Percentiles rank a stretch among this genome's conserved stretches.
Conservation (phyloP, 768 basidiomycete genomes). For the Pholiota conissans region DNA sequence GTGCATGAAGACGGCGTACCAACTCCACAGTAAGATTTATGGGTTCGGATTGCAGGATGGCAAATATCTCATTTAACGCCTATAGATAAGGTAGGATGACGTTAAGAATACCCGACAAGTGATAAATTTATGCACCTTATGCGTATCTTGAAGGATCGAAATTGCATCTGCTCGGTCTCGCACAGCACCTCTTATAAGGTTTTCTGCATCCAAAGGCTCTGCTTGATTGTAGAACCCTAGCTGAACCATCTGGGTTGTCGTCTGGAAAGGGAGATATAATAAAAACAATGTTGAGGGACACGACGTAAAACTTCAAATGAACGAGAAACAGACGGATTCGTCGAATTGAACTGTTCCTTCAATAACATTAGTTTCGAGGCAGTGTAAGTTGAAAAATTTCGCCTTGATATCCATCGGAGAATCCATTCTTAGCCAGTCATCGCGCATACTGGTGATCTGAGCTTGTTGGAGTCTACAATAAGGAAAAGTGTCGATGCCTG, state of each 20-base stretch:
- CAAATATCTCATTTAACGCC: slow-evolving; percentile 14
- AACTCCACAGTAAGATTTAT: slow-evolving; percentile 12
- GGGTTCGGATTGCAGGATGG: not conserved
- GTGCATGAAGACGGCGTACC: slow-evolving; percentile 7
- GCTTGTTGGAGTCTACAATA: slow-evolving; percentile 12
- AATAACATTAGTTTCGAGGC: slow-evolving; percentile 17
- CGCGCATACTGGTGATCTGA: slow-evolving; percentile 2
- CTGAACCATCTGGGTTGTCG: too few relatives aligned
- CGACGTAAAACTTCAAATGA: too few relatives aligned
- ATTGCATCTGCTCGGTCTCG: slow-evolving; percentile 9
- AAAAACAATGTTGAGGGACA: too few relatives aligned
- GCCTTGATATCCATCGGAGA: not conserved
- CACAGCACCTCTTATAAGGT: slow-evolving; percentile 12
- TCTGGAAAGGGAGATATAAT: too few relatives aligned
- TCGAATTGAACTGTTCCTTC: slow-evolving; percentile 16
- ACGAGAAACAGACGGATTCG: slow-evolving; percentile 3
- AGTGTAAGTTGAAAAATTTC: slow-evolving; percentile 14
- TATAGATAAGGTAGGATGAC: not conserved
- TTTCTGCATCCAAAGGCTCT: not conserved
- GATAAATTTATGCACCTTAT: slow-evolving; percentile 9
- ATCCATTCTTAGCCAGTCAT: slow-evolving; percentile 6
- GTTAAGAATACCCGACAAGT: not conserved
- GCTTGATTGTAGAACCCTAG: slow-evolving; percentile 13
- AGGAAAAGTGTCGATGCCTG: not conserved
- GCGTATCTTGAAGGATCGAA: slow-evolving; percentile 18